phyloP scores from a whole-genome alignment of 306 rosid genomes.

The Medicago ruthenica region DNA sequence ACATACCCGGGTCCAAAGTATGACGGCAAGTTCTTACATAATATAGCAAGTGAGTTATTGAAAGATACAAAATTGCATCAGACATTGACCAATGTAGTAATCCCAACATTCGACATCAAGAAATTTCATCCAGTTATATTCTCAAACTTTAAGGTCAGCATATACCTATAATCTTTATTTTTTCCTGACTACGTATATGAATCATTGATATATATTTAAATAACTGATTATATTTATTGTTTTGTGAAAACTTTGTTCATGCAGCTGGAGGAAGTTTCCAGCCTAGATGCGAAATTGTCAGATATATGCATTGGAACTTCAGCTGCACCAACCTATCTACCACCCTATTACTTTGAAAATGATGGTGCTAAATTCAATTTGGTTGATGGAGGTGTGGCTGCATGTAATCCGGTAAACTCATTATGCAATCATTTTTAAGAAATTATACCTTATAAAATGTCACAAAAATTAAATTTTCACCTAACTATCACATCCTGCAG shows the following conservation, averaged over 20 bases:
- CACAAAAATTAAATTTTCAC: too few relatives aligned
- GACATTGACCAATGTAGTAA: conserved; percentile 43
- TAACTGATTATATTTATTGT: background rate
- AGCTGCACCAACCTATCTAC: conserved; percentile 42
- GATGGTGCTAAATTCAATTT: conserved; percentile 28
- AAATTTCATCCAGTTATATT: conserved; percentile 36
- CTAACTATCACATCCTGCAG: background rate
- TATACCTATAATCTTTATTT: too few relatives aligned
- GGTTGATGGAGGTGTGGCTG: conserved; percentile 43
- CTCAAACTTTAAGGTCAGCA: conserved; percentile 40
- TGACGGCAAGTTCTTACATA: conserved; percentile 33
- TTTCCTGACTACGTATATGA: too few relatives aligned
- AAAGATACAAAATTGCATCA: conserved; percentile 12
- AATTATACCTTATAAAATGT: too few relatives aligned
- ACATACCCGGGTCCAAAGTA: conserved; percentile 22
- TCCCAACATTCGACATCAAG: conserved; percentile 44
- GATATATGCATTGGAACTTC: conserved; percentile 45
- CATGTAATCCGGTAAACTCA: conserved; percentile 44
- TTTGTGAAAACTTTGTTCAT: background rate
- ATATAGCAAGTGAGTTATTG: background rate
- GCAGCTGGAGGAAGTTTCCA: conserved; percentile 8
- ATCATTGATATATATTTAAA: background rate
- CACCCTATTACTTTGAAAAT: conserved; percentile 34
- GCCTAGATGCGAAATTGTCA: conserved; percentile 38
- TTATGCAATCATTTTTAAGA: too few relatives aligned